Evolutionary conservation across 352 stramenopile species (phyloP).

Genomic region (Pythium utonaiense): DNA sequence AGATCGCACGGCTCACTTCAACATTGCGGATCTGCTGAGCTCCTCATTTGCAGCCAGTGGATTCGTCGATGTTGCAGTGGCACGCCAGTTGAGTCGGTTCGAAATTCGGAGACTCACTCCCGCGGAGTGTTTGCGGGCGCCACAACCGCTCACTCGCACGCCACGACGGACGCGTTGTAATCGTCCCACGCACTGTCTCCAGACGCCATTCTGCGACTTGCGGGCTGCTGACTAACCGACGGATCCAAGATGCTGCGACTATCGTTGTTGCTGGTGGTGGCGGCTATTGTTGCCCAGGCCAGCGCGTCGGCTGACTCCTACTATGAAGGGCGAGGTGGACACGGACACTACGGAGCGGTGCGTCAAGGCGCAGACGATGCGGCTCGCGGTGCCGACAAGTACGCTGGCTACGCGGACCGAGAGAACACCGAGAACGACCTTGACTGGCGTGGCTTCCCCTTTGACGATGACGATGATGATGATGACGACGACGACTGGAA

Average conservation of each 20-base stretch:
- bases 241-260: not conserved
- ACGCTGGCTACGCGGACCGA: not conserved
- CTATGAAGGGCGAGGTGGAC: not conserved
- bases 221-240: not conserved
- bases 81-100: not conserved
- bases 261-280: not conserved
- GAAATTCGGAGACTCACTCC: not conserved
- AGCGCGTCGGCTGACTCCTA: not conserved
- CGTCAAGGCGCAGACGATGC: not conserved
- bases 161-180: not conserved
- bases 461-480: not conserved
- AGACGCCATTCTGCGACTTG: not conserved
- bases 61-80: too few relatives aligned
- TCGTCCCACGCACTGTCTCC: not conserved
- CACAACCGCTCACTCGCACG: not conserved
- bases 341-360: not conserved
- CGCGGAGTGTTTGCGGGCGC: not conserved
- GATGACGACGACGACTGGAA: slow-evolving; percentile 5
- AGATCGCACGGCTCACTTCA: not conserved
- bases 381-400: not conserved
- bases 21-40: not conserved
- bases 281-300: not conserved
- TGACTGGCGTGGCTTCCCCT: not conserved
- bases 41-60: too few relatives aligned
- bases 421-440: not conserved